Percentiles rank a stretch among this genome's conserved stretches.
Evolutionary conservation across 2,329 filamentous ascomycete genomes (phyloP).

Genomic region (Pseudogymnoascus sp.): DNA sequence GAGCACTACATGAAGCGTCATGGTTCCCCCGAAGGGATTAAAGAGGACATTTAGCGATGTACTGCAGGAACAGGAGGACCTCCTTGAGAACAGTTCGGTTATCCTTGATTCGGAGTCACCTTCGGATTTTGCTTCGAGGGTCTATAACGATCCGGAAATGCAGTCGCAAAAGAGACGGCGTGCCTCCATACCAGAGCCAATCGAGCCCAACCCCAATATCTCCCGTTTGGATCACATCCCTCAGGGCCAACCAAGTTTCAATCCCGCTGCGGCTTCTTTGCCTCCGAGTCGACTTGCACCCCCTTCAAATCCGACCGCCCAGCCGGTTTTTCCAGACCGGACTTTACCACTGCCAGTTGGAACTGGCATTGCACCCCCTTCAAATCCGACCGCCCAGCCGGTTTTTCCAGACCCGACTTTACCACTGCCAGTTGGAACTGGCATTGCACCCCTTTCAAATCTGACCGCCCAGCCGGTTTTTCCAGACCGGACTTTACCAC

Average conservation of each 20-base stretch:
- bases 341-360: neutral
- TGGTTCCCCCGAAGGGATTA: neutral
- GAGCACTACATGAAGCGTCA: neutral
- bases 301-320: neutral
- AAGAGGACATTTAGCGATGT: neutral
- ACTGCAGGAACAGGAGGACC: neutral
- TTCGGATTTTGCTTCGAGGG: neutral
- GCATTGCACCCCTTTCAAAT: neutral
- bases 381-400: neutral
- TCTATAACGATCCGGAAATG: neutral
- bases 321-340: neutral
- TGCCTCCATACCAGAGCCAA: neutral
- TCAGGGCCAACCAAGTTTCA: neutral
- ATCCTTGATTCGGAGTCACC: neutral
- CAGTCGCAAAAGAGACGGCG: neutral
- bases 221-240: neutral
- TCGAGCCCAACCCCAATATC: neutral
- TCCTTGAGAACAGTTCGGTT: neutral
- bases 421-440: neutral
- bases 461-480: neutral
- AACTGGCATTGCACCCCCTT: neutral
- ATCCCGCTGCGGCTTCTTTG: neutral
- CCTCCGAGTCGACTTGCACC: neutral
- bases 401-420: neutral
- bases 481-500: neutral